These are phyloP conservation scores for Blastocystis sp. DNA, from an alignment of 352 stramenopile species.

Conservation along the genomic window DNA sequence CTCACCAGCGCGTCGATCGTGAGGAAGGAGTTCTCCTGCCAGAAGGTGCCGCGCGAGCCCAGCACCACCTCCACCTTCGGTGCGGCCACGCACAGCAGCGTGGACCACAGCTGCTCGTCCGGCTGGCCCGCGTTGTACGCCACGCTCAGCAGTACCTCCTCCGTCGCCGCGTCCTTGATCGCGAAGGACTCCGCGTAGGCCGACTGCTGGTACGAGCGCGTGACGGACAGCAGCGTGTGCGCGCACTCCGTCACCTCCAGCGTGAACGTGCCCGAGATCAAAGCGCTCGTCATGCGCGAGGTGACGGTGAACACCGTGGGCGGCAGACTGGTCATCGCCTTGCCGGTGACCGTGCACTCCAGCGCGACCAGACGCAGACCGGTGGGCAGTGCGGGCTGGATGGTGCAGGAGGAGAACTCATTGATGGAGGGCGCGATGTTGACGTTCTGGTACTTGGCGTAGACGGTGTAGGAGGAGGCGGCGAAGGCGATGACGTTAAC, in stretches of 20 bases:
- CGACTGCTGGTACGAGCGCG: neutral
- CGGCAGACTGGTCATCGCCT: neutral
- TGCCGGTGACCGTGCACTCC: constrained; percentile 13
- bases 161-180: neutral
- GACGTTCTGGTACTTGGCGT: constrained; percentile 22
- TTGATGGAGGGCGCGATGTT: neutral
- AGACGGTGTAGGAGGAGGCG: neutral
- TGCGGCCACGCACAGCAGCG: neutral
- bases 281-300: neutral
- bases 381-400: neutral
- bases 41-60: neutral
- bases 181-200: constrained; percentile 8
- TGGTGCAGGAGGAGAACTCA: constrained; percentile 14
- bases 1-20: constrained; percentile 4
- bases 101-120: neutral
- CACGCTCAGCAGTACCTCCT: neutral
- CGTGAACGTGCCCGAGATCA: constrained; percentile 12
- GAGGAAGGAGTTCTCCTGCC: neutral
- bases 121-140: constrained; percentile 19
- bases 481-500: neutral
- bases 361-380: neutral
- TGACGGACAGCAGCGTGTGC: constrained; percentile 5
- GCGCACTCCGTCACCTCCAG: constrained; percentile 18
- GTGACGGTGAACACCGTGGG: constrained; percentile 1
- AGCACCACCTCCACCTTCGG: neutral